Base-by-base conservation (phyloP, 192 early-diverging fungal genomes). In the Radiomyces spectabilis region DNA sequence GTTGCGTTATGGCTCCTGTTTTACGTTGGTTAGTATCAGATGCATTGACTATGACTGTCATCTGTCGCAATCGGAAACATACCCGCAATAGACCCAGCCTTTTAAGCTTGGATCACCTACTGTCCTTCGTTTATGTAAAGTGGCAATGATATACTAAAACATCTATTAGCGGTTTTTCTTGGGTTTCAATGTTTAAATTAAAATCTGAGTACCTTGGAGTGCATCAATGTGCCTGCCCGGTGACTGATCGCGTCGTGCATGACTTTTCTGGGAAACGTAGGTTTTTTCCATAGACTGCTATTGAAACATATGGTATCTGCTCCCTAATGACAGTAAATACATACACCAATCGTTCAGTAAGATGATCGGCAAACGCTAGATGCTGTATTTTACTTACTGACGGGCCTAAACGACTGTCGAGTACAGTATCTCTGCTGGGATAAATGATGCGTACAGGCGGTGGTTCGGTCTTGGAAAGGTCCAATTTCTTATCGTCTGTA, bases 371-470 rank as follows among this genome's bases (percentile, higher is more conserved):
- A n/a, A n/a, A n/a, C n/a, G n/a, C n/a, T n/a, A n/a, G n/a, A n/a
- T n/a, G n/a, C n/a, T n/a, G n/a, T n/a, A n/a, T 19, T 41, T 41
- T 25, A 51, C 48, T 22, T 53, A 69, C 68, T 8, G 43, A 4
- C 24, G 37, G 47, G 2, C 73, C 73, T 5, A 61, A 13, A 25
- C 52, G 29, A 25, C 68, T 73, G 13, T 41, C 38, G 2, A 59
- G 40, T 1, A 79, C 68, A 19, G 71, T 75, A 16, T 43, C 44
- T 5, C 35, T 38, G n/a, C 70, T 64, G 12, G 76, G 76, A 32
- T 70, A 79, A 3, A 79, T 29, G 16, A 79, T 42, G 15, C 60
- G 65, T 22, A 71, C 63, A 12, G 63, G 62, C 21, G 67, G 68
- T 25, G 62, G 29, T 9, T 37, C 53, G 10, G 27, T 44, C 16